Evolutionary conservation across 345 rosid species (phyloP).

Genomic region (Angophora floribunda): DNA sequence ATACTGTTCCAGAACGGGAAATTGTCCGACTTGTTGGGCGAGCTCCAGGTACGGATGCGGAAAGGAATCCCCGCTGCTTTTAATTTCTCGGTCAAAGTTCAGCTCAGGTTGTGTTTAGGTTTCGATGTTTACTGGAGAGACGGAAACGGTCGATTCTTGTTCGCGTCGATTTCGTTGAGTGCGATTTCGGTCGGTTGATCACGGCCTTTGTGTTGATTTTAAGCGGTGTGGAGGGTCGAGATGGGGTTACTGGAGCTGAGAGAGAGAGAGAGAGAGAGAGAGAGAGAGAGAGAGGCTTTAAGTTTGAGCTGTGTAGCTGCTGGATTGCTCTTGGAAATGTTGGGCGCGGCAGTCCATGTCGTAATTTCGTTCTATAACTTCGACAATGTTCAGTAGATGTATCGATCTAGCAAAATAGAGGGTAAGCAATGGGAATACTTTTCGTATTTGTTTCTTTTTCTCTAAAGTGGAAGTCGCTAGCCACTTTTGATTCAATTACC

Average conservation of each 20-base stretch:
- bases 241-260: background rate
- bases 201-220: background rate
- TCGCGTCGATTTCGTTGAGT: background rate
- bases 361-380: background rate
- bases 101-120: background rate
- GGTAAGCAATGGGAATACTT: background rate
- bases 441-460: background rate
- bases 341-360: background rate
- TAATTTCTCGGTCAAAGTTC: background rate
- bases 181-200: background rate
- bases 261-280: background rate
- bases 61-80: background rate
- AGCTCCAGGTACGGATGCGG: conserved; percentile 47
- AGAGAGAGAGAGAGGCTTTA: background rate
- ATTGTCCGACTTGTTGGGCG: conserved; percentile 66
- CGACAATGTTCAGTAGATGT: background rate
- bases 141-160: background rate
- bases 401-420: background rate
- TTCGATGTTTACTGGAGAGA: background rate
- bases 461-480: background rate
- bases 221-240: background rate
- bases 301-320: background rate
- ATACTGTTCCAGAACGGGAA: conserved; percentile 71
- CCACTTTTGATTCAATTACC: background rate
- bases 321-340: background rate